Evolutionary conservation across 352 stramenopile species (phyloP).

Genomic region (Globisporangium abappressorium): DNA sequence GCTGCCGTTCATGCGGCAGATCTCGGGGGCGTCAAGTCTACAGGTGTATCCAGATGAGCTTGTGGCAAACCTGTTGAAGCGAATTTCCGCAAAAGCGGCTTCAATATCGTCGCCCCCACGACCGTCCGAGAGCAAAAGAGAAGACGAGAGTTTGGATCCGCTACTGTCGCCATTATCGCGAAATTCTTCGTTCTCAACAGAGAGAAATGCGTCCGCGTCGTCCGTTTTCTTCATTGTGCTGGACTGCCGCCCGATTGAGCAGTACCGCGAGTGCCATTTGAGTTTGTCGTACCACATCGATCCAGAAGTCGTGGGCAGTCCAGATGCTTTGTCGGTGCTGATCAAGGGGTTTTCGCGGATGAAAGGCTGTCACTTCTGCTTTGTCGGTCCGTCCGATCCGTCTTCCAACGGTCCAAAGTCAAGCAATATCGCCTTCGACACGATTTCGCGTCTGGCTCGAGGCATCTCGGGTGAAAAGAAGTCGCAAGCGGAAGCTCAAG

Average conservation of each 20-base stretch:
- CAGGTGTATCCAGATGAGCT: constrained; percentile 85
- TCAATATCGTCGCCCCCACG: not conserved
- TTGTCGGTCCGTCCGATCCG: constrained; percentile 63
- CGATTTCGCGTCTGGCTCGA: constrained; percentile 53
- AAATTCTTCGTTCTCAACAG: constrained; percentile 33
- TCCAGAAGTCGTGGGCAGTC: constrained; percentile 64
- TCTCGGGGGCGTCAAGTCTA: constrained; percentile 73
- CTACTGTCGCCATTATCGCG: constrained; percentile 27
- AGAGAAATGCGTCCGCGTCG: constrained; percentile 31
- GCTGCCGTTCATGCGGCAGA: constrained; percentile 63
- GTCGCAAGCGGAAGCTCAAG: not conserved
- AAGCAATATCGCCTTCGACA: constrained; percentile 41
- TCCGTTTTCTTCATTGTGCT: constrained; percentile 80
- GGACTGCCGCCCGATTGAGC: constrained; percentile 70
- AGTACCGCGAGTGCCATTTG: constrained; percentile 79
- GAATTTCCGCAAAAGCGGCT: constrained; percentile 25
- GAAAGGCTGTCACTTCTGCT: constrained; percentile 90
- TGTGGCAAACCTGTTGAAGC: constrained; percentile 67
- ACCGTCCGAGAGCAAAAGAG: not conserved
- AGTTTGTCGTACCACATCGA: constrained; percentile 87
- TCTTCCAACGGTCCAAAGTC: constrained; percentile 19
- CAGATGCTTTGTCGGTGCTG: constrained; percentile 67
- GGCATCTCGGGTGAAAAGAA: constrained; percentile 61
- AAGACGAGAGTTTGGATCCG: constrained; percentile 27
- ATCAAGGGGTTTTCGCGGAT: constrained; percentile 81